phyloP scores from a whole-genome alignment of 2,329 filamentous ascomycete genomes.

The Corynespora cassiicola region DNA sequence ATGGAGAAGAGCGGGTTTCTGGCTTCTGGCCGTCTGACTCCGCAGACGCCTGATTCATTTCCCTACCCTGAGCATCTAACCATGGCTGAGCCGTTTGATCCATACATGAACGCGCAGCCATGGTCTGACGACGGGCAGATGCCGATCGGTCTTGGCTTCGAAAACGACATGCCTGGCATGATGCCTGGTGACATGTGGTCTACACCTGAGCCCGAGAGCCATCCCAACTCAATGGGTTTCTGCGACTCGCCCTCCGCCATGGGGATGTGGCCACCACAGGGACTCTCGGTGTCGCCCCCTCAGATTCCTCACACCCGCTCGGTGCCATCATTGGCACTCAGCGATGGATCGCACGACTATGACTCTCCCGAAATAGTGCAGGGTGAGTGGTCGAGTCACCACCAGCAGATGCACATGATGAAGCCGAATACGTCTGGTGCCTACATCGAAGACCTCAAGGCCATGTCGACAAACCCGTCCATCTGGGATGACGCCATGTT shows the following conservation, averaged over 20 bases:
- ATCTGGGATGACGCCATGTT: slow-evolving; percentile 54
- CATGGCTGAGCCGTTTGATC: slow-evolving; percentile 24
- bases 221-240: slow-evolving; percentile 17
- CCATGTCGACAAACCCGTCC: slow-evolving; percentile 19
- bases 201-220: slow-evolving; percentile 19
- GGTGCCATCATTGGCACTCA: slow-evolving; percentile 31
- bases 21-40: slow-evolving; percentile 29
- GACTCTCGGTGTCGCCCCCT: slow-evolving; percentile 23
- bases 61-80: slow-evolving; percentile 27
- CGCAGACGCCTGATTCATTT: slow-evolving; percentile 39
- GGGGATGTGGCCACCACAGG: slow-evolving; percentile 23
- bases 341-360: slow-evolving; percentile 33
- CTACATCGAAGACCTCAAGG: slow-evolving; percentile 50
- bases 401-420: slow-evolving; percentile 47
- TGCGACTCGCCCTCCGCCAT: slow-evolving; percentile 24
- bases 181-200: slow-evolving; percentile 30
- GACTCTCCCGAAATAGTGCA: slow-evolving; percentile 42
- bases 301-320: slow-evolving; percentile 20
- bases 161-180: slow-evolving; percentile 23
- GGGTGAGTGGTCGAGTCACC: slow-evolving; percentile 56
- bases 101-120: slow-evolving; percentile 23
- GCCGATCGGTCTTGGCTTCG: slow-evolving; percentile 31
- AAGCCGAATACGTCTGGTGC: slow-evolving; percentile 25
- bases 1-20: slow-evolving; percentile 24
- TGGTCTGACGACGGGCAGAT: slow-evolving; percentile 32